Conservation (phyloP, 768 basidiomycete genomes). For the Crassisporium funariophilum region DNA sequence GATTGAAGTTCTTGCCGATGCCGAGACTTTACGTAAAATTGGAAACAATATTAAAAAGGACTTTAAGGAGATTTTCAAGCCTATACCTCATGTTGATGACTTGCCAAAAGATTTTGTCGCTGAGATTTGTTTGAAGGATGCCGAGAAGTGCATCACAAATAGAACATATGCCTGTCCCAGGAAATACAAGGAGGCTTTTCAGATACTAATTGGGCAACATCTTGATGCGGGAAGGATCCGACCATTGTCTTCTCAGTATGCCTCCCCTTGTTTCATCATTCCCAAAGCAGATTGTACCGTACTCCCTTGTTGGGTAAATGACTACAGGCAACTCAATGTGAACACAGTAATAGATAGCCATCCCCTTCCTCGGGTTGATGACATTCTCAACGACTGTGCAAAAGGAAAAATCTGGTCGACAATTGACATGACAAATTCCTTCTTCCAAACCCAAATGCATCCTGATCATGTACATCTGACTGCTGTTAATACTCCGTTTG, state of each 20-base stretch:
- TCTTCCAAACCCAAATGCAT: conserved; percentile 23
- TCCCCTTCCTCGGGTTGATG: conserved; percentile 31
- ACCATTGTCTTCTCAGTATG: too few species aligned
- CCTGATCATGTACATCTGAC: conserved; percentile 26
- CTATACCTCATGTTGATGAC: conserved; percentile 22
- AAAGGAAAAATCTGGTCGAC: conserved; percentile 31
- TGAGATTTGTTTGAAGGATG: too few species aligned
- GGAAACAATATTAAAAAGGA: conserved; percentile 11
- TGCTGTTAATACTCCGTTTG: conserved; percentile 37
- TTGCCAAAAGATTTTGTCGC: conserved; percentile 21
- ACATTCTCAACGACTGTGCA: conserved; percentile 34
- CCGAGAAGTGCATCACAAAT: too few species aligned
- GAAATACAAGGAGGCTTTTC: too few species aligned
- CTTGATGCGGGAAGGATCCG: too few species aligned
- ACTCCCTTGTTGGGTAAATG: conserved; percentile 35
- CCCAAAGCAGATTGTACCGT: too few species aligned
- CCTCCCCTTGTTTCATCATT: too few species aligned
- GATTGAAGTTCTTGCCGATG: too few species aligned
- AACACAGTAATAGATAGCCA: conserved; percentile 31
- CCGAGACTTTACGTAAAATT: conserved; percentile 1
- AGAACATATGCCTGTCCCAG: too few species aligned
- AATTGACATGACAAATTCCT: conserved; percentile 25
- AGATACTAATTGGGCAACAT: too few species aligned
- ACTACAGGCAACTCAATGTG: conserved; percentile 32
- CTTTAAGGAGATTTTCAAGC: conserved; percentile 19